phyloP scores from a whole-genome alignment of 306 rosid species.

The Medicago lupulina region DNA sequence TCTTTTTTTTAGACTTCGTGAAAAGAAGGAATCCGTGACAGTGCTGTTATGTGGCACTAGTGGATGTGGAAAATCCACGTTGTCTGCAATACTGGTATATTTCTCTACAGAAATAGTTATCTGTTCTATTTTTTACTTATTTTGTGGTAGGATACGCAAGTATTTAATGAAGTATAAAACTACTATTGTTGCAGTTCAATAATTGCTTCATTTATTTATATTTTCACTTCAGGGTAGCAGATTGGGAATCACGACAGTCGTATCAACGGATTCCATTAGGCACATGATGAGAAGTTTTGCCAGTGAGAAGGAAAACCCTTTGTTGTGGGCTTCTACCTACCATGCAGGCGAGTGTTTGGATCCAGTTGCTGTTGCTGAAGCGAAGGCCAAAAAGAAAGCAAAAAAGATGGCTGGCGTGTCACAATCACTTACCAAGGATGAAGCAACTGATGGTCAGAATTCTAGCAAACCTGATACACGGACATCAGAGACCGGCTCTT shows the following conservation, averaged over 20 bases:
- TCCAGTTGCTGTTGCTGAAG: slow-evolving; percentile 87
- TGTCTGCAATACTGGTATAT: slow-evolving; percentile 94
- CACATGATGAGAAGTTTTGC: slow-evolving; percentile 99
- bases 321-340: slow-evolving; percentile 97
- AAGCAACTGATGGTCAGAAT: slow-evolving; percentile 48
- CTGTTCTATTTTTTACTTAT: slow-evolving; percentile 39
- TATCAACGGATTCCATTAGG: slow-evolving; percentile 93
- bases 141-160: slow-evolving; percentile 33
- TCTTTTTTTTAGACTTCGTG: slow-evolving; percentile 69
- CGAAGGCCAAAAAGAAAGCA: slow-evolving; percentile 80
- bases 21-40: slow-evolving; percentile 90
- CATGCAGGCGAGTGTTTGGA: slow-evolving; percentile 99
- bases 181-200: slow-evolving; percentile 32
- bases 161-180: slow-evolving; percentile 29
- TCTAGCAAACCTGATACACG: slow-evolving; percentile 54
- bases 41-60: slow-evolving; percentile 94
- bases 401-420: slow-evolving; percentile 73
- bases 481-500: slow-evolving; percentile 45
- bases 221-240: slow-evolving; percentile 77
- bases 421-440: slow-evolving; percentile 59
- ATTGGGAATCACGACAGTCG: slow-evolving; percentile 92
- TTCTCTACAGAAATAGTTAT: slow-evolving; percentile 38
- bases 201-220: slow-evolving; percentile 39
- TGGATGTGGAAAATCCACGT: slow-evolving; percentile 97
- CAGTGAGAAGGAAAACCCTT: slow-evolving; percentile 86